phyloP scores from a whole-genome alignment of 345 rosid species.

The Lumnitzera littorea region DNA sequence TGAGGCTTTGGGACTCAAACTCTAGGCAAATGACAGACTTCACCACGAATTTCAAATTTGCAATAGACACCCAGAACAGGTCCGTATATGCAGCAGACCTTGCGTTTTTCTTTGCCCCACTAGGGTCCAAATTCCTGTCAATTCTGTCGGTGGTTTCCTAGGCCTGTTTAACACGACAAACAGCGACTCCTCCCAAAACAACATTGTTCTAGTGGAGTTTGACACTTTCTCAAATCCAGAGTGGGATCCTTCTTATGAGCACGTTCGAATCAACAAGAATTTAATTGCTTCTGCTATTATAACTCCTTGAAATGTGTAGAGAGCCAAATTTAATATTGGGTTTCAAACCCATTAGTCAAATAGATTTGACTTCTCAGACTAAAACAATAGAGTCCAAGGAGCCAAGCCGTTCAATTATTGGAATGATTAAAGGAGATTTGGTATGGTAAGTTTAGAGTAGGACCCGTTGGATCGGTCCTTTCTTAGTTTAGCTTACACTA shows the following conservation, averaged over 20 bases:
- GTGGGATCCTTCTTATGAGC: slow-evolving; percentile 23
- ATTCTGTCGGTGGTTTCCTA: slow-evolving; percentile 18
- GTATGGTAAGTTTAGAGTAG: too few relatives aligned
- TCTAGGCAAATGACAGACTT: slow-evolving; percentile 17
- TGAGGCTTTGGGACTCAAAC: slow-evolving; percentile 18
- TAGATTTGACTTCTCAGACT: too few relatives aligned
- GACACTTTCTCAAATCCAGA: slow-evolving; percentile 13
- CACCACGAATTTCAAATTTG: slow-evolving; percentile 17
- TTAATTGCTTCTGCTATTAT: slow-evolving; percentile 10
- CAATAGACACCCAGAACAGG: background rate
- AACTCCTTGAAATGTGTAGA: slow-evolving; percentile 16
- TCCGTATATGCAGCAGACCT: slow-evolving; percentile 12
- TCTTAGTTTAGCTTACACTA: too few relatives aligned
- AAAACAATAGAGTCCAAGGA: too few relatives aligned
- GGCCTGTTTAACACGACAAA: slow-evolving; percentile 19
- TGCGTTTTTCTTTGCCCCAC: slow-evolving; percentile 23
- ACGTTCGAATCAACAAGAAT: slow-evolving; percentile 21
- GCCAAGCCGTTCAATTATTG: too few relatives aligned
- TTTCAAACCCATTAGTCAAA: too few relatives aligned
- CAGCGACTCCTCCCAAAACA: slow-evolving; percentile 6
- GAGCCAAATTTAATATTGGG: too few relatives aligned
- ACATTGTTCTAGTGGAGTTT: slow-evolving; percentile 15
- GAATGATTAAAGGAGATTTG: too few relatives aligned
- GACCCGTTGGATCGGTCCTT: too few relatives aligned
- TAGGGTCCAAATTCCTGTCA: slow-evolving; percentile 20